phyloP scores from a whole-genome alignment of 441 rosid genomes.

The Euphorbia schlechtendalii region DNA sequence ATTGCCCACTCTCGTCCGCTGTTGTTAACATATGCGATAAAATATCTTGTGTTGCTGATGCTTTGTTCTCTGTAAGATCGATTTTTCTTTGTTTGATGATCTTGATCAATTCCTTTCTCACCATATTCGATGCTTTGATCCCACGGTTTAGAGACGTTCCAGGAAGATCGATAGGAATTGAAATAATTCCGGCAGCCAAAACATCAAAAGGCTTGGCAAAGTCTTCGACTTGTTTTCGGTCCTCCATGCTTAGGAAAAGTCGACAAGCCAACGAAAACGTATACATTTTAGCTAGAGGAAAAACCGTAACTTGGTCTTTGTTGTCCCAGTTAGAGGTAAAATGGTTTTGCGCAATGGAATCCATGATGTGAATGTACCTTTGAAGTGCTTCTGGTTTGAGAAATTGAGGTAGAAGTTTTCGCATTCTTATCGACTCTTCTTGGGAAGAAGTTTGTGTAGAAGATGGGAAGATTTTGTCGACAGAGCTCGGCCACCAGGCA shows the following conservation, averaged over 20 bases:
- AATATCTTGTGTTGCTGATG: not conserved
- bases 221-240: conserved; percentile 12
- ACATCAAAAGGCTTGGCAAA: conserved; percentile 12
- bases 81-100: conserved; percentile 39
- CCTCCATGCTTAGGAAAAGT: conserved; percentile 5
- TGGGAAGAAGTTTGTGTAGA: not conserved
- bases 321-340: not conserved
- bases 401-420: not conserved
- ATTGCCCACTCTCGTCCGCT: not conserved
- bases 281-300: not conserved
- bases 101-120: conserved; percentile 30
- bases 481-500: conserved; percentile 20
- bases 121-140: conserved; percentile 33
- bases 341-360: conserved; percentile 5
- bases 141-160: conserved; percentile 36
- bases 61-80: conserved; percentile 22
- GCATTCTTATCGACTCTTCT: conserved; percentile 6
- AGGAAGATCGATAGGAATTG: conserved; percentile 30
- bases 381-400: conserved; percentile 9
- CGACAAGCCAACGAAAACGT: conserved; percentile 6
- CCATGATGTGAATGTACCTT: conserved; percentile 5
- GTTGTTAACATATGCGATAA: not conserved
- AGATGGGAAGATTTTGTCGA: conserved; percentile 17
- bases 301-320: not conserved
- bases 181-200: conserved; percentile 18